Conservation (phyloP, 495 filamentous ascomycete species). For the Aspergillus haitiensis region DNA sequence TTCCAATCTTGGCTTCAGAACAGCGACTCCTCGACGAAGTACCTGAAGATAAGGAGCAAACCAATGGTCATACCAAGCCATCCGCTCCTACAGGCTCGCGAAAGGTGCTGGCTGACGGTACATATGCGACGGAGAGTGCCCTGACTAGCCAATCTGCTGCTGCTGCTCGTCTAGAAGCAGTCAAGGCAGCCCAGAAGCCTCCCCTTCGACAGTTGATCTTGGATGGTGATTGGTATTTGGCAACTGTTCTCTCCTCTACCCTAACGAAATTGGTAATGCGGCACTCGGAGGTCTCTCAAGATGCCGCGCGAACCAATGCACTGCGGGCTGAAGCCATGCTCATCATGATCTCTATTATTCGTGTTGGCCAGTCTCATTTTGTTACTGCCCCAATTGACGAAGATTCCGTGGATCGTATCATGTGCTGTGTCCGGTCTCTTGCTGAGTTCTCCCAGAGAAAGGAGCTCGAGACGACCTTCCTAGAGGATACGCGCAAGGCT, state of each 20-base stretch:
- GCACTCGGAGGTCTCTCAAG: constrained; percentile 89
- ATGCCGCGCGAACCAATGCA: constrained; percentile 85
- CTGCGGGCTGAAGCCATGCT: constrained; percentile 97
- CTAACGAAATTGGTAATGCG: constrained; percentile 98
- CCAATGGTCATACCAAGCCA: constrained; percentile 77
- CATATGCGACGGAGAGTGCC: constrained; percentile 95
- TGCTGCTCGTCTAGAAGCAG: constrained; percentile 89
- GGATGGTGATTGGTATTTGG: constrained; percentile 97
- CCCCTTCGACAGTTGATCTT: constrained; percentile 93
- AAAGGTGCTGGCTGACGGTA: constrained; percentile 93
- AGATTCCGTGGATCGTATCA: constrained; percentile 94
- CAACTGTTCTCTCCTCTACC: constrained; percentile 88
- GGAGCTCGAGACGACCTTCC: constrained; percentile 86
- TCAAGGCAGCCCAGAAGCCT: constrained; percentile 95
- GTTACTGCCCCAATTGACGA: constrained; percentile 97
- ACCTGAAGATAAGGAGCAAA: constrained; percentile 73
- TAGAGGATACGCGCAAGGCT: constrained; percentile 93
- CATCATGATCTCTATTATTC: constrained; percentile 98
- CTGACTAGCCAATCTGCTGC: constrained; percentile 88
- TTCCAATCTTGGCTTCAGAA: constrained; percentile 94
- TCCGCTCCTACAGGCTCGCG: constrained; percentile 78
- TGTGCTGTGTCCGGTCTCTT: constrained; percentile 91
- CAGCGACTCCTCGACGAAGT: constrained; percentile 84
- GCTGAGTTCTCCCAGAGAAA: constrained; percentile 88
- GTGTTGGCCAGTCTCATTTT: constrained; percentile 96